phyloP scores from a whole-genome alignment of 139 green algal genomes.

The Nannochloris sp. region DNA sequence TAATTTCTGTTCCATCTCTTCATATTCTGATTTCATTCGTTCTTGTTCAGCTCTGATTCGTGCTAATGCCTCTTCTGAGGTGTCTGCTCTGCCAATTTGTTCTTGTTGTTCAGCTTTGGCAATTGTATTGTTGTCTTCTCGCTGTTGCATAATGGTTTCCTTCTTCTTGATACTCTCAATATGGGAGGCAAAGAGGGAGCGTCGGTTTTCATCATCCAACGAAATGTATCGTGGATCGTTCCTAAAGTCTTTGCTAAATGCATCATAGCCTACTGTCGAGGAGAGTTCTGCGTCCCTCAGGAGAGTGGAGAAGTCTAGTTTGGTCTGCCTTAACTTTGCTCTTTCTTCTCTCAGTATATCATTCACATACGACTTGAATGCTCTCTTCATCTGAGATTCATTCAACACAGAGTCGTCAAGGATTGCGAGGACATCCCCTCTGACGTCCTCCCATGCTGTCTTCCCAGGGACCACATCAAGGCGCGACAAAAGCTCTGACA shows the following conservation, averaged over 20 bases:
- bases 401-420: slow-evolving; percentile 13
- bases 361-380: slow-evolving; percentile 31
- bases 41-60: slow-evolving; percentile 28
- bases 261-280: neutral
- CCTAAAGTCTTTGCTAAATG: neutral
- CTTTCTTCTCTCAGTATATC: slow-evolving; percentile 21
- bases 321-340: slow-evolving; percentile 9
- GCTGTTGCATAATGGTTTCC: neutral
- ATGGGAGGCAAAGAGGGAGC: slow-evolving; percentile 16
- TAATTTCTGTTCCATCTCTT: slow-evolving; percentile 41
- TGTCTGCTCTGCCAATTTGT: neutral
- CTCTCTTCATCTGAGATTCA: slow-evolving; percentile 13
- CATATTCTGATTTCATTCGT: slow-evolving; percentile 41
- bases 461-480: slow-evolving; percentile 2
- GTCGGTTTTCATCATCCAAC: slow-evolving; percentile 2
- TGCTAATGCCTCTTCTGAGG: slow-evolving; percentile 10
- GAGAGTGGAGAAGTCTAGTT: neutral
- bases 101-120: neutral
- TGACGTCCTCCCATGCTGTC: slow-evolving; percentile 14
- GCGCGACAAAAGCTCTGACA: neutral
- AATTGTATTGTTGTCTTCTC: neutral
- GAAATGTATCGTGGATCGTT: slow-evolving; percentile 12
- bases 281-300: neutral
- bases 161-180: slow-evolving; percentile 2
- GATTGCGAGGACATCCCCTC: neutral